Evolutionary conservation across 208 protist genomes (phyloP).

Genomic region (Vickermania ingenoplastis): DNA sequence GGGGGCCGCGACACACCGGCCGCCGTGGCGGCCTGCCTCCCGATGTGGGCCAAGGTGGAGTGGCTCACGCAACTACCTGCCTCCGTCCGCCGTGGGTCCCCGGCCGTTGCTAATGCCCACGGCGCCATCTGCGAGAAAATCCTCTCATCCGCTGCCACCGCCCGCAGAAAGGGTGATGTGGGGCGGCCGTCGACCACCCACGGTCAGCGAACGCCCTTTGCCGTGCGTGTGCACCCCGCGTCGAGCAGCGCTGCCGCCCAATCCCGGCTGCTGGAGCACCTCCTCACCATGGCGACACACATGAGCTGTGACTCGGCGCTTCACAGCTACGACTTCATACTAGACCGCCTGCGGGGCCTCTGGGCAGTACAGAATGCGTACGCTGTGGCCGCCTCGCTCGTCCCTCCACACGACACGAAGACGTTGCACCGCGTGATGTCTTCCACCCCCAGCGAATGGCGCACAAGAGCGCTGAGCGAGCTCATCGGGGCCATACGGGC

Average conservation of each 20-base stretch:
- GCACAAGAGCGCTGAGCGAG: constrained; percentile 6
- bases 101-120: constrained; percentile 5
- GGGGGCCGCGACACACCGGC: no score
- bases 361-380: constrained; percentile 31
- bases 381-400: constrained; percentile 42
- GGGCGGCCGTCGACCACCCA: no score
- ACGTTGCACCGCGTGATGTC: constrained; percentile 36
- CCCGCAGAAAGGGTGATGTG: no score
- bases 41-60: not conserved
- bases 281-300: no score
- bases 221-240: no score
- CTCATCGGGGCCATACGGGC: constrained; percentile 23
- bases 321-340: no score
- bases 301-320: no score
- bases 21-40: not conserved
- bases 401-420: constrained; percentile 17
- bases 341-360: no score
- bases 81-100: not conserved
- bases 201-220: no score
- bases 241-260: no score
- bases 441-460: constrained; percentile 19
- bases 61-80: not conserved
- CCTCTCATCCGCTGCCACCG: constrained; percentile 20
- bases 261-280: no score
- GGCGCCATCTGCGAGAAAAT: constrained; percentile 7